These are phyloP conservation scores for Bothriochloa decipiens DNA, from an alignment of 176 grass and related monocot genomes.

Conservation along the genomic window DNA sequence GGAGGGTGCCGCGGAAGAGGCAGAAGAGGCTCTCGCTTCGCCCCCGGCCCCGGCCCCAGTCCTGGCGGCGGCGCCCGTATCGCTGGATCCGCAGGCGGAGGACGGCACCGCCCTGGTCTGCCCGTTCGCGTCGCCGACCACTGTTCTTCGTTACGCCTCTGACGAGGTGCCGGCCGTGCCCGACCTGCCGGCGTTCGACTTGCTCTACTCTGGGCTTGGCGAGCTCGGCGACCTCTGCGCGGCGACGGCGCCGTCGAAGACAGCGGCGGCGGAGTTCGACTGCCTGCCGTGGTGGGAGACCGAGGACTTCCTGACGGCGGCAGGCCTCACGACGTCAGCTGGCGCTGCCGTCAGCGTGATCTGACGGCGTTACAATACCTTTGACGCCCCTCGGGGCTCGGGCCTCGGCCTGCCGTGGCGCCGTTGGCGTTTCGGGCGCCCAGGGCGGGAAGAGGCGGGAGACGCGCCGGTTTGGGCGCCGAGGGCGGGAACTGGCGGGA, in stretches of 20 bases:
- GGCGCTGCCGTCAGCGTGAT: slow-evolving; percentile 52
- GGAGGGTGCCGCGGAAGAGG: not conserved
- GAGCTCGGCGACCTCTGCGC: slow-evolving; percentile 35
- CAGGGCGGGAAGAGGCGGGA: slow-evolving; percentile 14
- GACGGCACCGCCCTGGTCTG: not conserved
- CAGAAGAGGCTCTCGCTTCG: not conserved
- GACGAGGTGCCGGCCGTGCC: slow-evolving; percentile 2
- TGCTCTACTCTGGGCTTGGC: slow-evolving; percentile 29
- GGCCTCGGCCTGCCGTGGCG: not conserved
- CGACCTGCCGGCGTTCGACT: slow-evolving; percentile 41
- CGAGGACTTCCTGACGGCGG: slow-evolving; percentile 51
- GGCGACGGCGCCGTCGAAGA: slow-evolving; percentile 14
- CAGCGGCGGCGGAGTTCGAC: slow-evolving; percentile 48
- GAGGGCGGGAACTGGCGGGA: slow-evolving; percentile 30
- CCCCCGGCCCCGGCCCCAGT: too few species aligned
- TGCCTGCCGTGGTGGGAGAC: slow-evolving; percentile 52
- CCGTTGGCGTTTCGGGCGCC: slow-evolving; percentile 19
- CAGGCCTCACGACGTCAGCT: slow-evolving; percentile 22
- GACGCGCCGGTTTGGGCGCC: slow-evolving; percentile 20
- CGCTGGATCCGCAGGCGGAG: not conserved
- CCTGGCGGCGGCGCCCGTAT: not conserved
- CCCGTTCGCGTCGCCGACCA: slow-evolving; percentile 53
- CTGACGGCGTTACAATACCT: not conserved
- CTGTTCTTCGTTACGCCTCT: slow-evolving; percentile 40
- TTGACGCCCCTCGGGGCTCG: not conserved